phyloP scores from a whole-genome alignment of 2,329 filamentous ascomycete species.

The Colletotrichum falcatum region DNA sequence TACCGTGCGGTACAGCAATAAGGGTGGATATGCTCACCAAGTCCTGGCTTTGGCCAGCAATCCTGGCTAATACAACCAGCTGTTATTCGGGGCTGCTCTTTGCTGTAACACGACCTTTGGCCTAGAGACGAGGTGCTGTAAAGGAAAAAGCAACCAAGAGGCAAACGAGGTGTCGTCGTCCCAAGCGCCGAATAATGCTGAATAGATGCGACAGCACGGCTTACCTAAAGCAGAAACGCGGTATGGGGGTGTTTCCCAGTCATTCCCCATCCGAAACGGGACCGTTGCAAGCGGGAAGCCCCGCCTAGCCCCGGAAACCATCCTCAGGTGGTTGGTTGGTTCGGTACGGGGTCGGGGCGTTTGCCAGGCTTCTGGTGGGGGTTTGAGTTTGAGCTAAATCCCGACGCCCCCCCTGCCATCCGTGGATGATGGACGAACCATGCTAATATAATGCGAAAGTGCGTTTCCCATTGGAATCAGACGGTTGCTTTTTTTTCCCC shows the following conservation, averaged over 20 bases:
- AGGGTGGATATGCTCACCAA: no score
- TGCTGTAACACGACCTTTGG: no score
- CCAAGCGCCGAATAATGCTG: conserved; percentile 9
- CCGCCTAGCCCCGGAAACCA: neutral
- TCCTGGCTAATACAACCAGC: no score
- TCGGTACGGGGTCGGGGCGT: neutral
- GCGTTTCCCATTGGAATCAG: neutral
- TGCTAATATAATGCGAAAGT: neutral
- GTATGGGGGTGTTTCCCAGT: neutral
- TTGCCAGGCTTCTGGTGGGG: neutral
- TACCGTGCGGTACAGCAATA: neutral
- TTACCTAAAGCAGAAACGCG: neutral
- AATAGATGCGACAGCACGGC: neutral
- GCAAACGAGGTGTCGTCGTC: neutral
- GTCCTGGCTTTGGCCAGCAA: no score
- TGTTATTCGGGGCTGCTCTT: no score
- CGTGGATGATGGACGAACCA: neutral
- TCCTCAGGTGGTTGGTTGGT: conserved; percentile 4
- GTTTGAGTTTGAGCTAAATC: conserved; percentile 16
- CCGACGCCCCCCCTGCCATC: conserved; percentile 5
- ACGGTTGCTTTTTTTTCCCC: neutral
- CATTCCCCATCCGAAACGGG: conserved; percentile 1
- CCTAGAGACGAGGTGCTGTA: no score
- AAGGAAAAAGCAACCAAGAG: neutral
- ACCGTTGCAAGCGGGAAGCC: conserved; percentile 20